Evolutionary conservation across 2,329 filamentous ascomycete genomes (phyloP), one percentile per base, ranked within the genome.

Genomic region (Colletotrichum neosansevieriae): DNA sequence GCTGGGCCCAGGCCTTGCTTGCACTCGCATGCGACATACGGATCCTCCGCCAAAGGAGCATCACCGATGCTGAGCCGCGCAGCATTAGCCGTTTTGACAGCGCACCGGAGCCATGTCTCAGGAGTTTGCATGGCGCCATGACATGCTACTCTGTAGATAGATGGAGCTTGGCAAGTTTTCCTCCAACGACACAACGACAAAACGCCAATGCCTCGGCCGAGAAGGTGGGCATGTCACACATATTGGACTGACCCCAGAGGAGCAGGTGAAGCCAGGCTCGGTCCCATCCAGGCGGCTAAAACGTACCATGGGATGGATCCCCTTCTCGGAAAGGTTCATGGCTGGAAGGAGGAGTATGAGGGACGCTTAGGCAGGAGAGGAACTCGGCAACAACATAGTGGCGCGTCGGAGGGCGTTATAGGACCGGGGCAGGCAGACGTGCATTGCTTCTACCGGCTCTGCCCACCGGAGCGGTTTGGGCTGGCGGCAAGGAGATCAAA

Each of bases 81-180:
- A 60, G 34, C 32, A 50, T 42, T 56, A 54, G 65, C 42, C 21
- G 34, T 68, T 53, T 29, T 65, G 49, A 60, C 54, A 60, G 65
- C 65, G 34, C 60, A 68, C 56, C 40, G 24, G 57, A 56, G 61
- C 50, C 42, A 59, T 68, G 61, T 54, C 49, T 60, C 61, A 60
- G 42, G 54, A 54, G 40, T 17, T 29, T 54, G 42, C 54, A 59
- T 65, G 54, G 40, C 40, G 59, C 61, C 47, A 65, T 40, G 53
- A 17, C 38, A 58, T 38, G 51, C 47, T 10, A 29, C 29, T 29
- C 29, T 7, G 29, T 29, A 45, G 65, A 56, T 59, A 36, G 47
- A 53, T 38, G 47, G 45, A 36, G 51, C 65, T 64, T 45, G n/a
- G 19, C 51, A 57, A 50, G 36, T 32, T 51, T 29, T 50, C 19